Evolutionary conservation across 441 rosid genomes (phyloP).

Genomic region (Populus trichocarpa): DNA sequence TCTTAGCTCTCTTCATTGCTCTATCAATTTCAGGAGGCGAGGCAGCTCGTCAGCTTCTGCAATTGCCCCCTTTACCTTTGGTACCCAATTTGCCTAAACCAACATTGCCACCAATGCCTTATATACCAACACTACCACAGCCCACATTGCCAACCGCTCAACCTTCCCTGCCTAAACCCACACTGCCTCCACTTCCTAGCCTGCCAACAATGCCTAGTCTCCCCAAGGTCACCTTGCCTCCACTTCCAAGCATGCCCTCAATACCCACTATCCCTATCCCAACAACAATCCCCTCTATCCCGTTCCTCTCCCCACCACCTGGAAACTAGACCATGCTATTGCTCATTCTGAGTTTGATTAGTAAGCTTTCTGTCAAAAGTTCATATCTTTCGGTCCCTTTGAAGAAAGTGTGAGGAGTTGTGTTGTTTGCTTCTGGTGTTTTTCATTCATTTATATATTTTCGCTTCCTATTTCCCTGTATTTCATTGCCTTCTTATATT

Average conservation of each 20-base stretch:
- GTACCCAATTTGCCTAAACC: conserved; percentile 15
- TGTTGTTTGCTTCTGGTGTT: not conserved
- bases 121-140: conserved; percentile 23
- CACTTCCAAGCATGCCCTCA: conserved; percentile 21
- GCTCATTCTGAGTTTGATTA: not conserved
- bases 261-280: conserved; percentile 17
- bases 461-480: not conserved
- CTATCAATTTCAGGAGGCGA: conserved; percentile 19
- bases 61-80: conserved; percentile 11
- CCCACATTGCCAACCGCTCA: conserved; percentile 21
- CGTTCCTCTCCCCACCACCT: conserved; percentile 5
- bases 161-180: conserved; percentile 19
- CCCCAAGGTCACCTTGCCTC: conserved; percentile 26
- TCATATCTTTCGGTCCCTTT: not conserved
- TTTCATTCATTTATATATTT: not conserved
- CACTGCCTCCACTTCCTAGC: conserved; percentile 26
- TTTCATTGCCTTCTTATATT: not conserved
- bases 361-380: not conserved
- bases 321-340: not conserved
- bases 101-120: conserved; percentile 21
- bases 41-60: conserved; percentile 33
- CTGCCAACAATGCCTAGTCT: conserved; percentile 18
- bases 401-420: not conserved
- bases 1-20: conserved; percentile 19
- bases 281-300: conserved; percentile 8